A percentile compares a stretch with the other conserved stretches of the same genome.
These are phyloP conservation scores for Sordaria brevicollis DNA, from an alignment of 495 filamentous ascomycete species.

Conservation along the genomic window DNA sequence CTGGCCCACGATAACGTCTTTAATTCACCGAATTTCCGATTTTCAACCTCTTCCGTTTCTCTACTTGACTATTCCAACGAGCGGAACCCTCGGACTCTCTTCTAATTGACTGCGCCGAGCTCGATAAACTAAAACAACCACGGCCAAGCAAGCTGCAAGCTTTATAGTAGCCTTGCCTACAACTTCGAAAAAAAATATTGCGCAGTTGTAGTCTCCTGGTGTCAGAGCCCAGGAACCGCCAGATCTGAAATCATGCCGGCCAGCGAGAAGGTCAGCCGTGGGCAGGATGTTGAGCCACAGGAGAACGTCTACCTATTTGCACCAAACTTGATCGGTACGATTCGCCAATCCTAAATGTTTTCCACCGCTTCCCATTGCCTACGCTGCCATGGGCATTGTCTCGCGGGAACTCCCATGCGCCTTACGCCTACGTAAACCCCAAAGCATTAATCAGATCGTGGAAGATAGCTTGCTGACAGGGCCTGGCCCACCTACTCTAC, in stretches of 20 bases:
- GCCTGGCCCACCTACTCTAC: not conserved
- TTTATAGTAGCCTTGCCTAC: not conserved
- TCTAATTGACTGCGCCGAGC: not conserved
- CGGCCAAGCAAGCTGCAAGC: not conserved
- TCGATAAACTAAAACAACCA: not conserved
- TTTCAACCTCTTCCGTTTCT: not conserved
- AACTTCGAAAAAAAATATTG: not conserved
- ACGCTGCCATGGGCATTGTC: not conserved
- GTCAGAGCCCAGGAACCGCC: not conserved
- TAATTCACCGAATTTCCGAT: not conserved
- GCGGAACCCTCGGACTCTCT: not conserved
- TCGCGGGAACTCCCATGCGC: not conserved
- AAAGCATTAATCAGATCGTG: not conserved
- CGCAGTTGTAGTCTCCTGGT: not conserved
- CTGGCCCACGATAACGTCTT: not conserved
- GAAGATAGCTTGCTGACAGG: conserved; percentile 1
- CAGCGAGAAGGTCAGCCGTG: not conserved
- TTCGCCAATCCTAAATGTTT: not conserved
- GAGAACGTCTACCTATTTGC: conserved; percentile 81
- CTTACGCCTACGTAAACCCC: not conserved
- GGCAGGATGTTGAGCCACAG: conserved; percentile 15
- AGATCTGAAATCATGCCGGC: not conserved
- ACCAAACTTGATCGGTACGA: conserved; percentile 69
- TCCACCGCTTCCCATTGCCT: not conserved
- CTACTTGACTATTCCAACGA: not conserved